Evolutionary conservation across 2,329 filamentous ascomycete species (phyloP).

Genomic region (Lanzia echinophila): DNA sequence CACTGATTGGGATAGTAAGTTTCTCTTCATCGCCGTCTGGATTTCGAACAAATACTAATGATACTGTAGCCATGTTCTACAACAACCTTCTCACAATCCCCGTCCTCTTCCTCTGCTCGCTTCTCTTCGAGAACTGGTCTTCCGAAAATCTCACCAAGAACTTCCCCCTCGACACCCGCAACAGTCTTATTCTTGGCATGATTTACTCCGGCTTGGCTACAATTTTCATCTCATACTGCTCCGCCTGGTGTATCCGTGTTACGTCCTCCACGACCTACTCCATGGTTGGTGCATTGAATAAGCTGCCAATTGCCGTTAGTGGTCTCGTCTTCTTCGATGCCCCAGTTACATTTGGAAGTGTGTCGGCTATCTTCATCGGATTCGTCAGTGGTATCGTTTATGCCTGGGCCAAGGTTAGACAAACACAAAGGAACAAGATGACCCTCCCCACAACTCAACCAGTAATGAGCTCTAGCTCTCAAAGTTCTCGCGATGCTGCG

Average conservation of each 20-base stretch:
- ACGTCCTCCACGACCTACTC: constrained; percentile 97
- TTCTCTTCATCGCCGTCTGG: background rate
- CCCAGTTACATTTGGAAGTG: constrained; percentile 84
- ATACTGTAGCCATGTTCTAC: constrained; percentile 85
- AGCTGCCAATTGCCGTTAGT: constrained; percentile 88
- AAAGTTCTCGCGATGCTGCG: constrained; percentile 85
- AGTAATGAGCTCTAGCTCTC: constrained; percentile 80
- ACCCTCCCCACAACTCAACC: constrained; percentile 60
- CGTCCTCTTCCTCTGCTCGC: constrained; percentile 73
- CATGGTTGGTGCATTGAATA: constrained; percentile 97
- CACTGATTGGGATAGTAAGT: constrained; percentile 98
- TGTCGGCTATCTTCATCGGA: constrained; percentile 83
- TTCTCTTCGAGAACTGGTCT: constrained; percentile 90
- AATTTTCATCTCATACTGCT: constrained; percentile 99
- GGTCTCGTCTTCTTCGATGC: constrained; percentile 94
- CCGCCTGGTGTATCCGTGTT: constrained; percentile 96
- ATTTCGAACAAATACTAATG: constrained; percentile 28
- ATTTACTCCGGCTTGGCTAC: constrained; percentile 87
- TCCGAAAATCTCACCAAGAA: constrained; percentile 73
- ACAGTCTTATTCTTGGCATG: constrained; percentile 78
- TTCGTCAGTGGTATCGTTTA: constrained; percentile 93
- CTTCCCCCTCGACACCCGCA: constrained; percentile 78
- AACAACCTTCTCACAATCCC: constrained; percentile 98
- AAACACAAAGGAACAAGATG: constrained; percentile 60
- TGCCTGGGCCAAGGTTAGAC: constrained; percentile 76